A percentile compares a stretch with the other conserved stretches of the same genome.
These are phyloP conservation scores for Furculomyces boomerangus DNA, from an alignment of 371 early-diverging fungal genomes.

Conservation along the genomic window DNA sequence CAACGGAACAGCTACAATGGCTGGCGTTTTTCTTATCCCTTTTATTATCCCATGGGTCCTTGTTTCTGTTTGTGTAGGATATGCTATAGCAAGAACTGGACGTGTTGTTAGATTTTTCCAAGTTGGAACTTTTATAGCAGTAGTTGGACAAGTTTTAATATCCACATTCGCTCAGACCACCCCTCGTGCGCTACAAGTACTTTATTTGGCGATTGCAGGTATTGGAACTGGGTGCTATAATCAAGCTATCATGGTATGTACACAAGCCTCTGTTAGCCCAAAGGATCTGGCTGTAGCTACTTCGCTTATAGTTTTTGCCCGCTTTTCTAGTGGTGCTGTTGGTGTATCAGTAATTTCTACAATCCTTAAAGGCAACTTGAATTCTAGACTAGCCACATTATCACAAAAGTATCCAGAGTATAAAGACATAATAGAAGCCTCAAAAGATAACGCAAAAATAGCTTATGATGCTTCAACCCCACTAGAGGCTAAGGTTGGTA, in stretches of 20 bases:
- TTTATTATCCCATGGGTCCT: neutral
- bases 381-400: conserved; percentile 8
- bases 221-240: conserved; percentile 35
- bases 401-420: conserved; percentile 9
- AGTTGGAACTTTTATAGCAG: neutral
- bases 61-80: neutral
- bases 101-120: too few species aligned
- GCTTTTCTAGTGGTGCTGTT: conserved; percentile 34
- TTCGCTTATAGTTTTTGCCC: conserved; percentile 32
- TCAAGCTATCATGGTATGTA: conserved; percentile 34
- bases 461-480: conserved; percentile 15
- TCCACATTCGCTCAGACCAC: neutral
- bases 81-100: conserved; percentile 1
- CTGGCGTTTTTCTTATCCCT: conserved; percentile 27
- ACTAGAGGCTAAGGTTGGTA: conserved; percentile 15
- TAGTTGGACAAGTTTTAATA: neutral
- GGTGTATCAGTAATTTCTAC: conserved; percentile 27
- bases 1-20: conserved; percentile 27
- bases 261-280: conserved; percentile 32
- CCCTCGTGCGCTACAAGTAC: conserved; percentile 4
- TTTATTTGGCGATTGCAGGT: conserved; percentile 35
- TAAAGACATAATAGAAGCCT: conserved; percentile 2
- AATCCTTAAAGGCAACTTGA: conserved; percentile 13
- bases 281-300: conserved; percentile 41
- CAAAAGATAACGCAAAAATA: conserved; percentile 17